phyloP scores from a whole-genome alignment of 106 monocot species.

The Acanthochlamys bracteata region DNA sequence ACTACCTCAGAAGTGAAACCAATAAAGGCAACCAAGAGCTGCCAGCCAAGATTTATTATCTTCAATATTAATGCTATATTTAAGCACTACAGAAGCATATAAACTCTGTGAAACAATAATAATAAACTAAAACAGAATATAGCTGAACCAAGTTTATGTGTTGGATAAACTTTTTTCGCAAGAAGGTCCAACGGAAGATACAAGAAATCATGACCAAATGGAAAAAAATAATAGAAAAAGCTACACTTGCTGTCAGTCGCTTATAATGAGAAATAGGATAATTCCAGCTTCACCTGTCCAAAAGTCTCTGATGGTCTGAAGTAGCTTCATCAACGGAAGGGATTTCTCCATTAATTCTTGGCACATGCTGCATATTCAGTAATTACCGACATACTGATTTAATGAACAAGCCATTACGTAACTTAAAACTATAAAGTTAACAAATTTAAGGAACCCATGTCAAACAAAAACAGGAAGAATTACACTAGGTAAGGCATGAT shows the following conservation, averaged over 20 bases:
- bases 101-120: background rate
- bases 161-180: too few species aligned
- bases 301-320: conserved; percentile 88
- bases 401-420: background rate
- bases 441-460: too few species aligned
- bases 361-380: conserved; percentile 53
- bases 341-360: conserved; percentile 87
- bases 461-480: too few species aligned
- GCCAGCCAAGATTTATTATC: background rate
- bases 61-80: background rate
- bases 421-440: too few species aligned
- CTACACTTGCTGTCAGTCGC: too few species aligned
- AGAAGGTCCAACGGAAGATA: too few species aligned
- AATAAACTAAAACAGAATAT: background rate
- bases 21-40: too few species aligned
- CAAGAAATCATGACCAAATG: too few species aligned
- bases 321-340: conserved; percentile 86
- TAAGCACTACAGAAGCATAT: background rate
- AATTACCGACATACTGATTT: background rate
- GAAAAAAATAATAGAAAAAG: too few species aligned
- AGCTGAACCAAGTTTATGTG: too few species aligned
- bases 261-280: background rate
- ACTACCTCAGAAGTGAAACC: too few species aligned
- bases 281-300: conserved; percentile 35
- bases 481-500: too few species aligned